phyloP scores from a whole-genome alignment of 2,329 filamentous ascomycete genomes.

The Oidium heveae region DNA sequence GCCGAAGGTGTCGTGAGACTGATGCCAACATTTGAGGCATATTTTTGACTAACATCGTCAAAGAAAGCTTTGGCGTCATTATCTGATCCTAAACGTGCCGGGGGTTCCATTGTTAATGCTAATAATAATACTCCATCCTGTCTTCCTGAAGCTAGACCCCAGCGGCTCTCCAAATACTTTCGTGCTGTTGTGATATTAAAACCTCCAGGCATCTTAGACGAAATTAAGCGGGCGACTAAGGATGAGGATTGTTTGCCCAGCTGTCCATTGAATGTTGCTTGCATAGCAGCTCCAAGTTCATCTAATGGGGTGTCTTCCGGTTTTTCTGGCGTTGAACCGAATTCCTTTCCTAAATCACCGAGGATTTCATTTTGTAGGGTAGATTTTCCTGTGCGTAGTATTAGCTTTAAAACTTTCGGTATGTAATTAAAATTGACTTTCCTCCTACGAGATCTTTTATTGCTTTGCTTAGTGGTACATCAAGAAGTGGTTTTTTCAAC shows the following conservation, averaged over 20 bases:
- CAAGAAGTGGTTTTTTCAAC: constrained; percentile 75
- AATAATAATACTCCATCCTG: constrained; percentile 80
- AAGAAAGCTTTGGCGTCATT: constrained; percentile 79
- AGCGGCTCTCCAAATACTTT: constrained; percentile 85
- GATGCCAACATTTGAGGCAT: constrained; percentile 62
- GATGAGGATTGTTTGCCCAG: constrained; percentile 91
- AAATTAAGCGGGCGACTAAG: constrained; percentile 79
- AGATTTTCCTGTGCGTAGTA: constrained; percentile 48
- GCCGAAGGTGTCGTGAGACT: constrained; percentile 54
- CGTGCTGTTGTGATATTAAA: constrained; percentile 95
- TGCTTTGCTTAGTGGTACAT: constrained; percentile 82
- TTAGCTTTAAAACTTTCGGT: not conserved
- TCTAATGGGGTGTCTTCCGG: constrained; percentile 93
- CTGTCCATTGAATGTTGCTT: constrained; percentile 96
- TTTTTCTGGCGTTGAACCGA: constrained; percentile 93
- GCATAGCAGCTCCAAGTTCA: constrained; percentile 84
- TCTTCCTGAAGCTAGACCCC: constrained; percentile 64
- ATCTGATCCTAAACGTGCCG: constrained; percentile 70
- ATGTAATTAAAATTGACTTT: constrained; percentile 20
- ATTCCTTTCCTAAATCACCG: constrained; percentile 92
- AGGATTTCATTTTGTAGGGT: constrained; percentile 97
- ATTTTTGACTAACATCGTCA: constrained; percentile 72
- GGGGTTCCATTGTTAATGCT: constrained; percentile 77
- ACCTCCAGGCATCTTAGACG: constrained; percentile 97
- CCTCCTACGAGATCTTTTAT: constrained; percentile 97